phyloP scores from a whole-genome alignment of 495 filamentous ascomycete genomes.

The Achaetomiella virescens region DNA sequence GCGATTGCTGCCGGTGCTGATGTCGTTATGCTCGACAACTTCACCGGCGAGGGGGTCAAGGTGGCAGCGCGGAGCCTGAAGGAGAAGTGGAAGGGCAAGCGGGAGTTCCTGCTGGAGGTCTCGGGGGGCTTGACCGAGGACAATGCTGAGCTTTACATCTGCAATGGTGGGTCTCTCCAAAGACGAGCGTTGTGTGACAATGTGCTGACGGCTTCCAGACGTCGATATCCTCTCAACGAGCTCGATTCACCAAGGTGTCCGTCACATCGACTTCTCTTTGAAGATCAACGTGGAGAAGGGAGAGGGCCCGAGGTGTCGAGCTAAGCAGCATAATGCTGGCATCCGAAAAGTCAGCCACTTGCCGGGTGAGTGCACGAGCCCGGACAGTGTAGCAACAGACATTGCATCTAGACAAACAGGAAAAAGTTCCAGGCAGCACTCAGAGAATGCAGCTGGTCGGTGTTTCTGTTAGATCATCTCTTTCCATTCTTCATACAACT shows the following conservation, averaged over 20 bases:
- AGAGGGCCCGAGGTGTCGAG: slow-evolving; percentile 23
- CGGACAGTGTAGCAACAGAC: neutral
- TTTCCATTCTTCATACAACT: no score
- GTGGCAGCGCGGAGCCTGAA: slow-evolving; percentile 65
- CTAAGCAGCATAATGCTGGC: slow-evolving; percentile 11
- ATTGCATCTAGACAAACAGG: neutral
- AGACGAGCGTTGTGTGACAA: neutral
- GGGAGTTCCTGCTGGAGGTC: slow-evolving; percentile 75
- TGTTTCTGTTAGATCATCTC: no score
- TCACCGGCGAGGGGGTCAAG: slow-evolving; percentile 67
- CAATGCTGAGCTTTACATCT: slow-evolving; percentile 76
- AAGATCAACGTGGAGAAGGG: slow-evolving; percentile 57
- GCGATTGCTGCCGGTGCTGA: slow-evolving; percentile 88
- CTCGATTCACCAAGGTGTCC: slow-evolving; percentile 90
- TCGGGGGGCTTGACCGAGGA: slow-evolving; percentile 83
- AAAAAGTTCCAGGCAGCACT: no score
- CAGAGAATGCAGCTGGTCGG: no score
- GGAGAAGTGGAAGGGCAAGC: slow-evolving; percentile 63
- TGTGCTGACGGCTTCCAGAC: slow-evolving; percentile 41
- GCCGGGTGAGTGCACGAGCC: neutral
- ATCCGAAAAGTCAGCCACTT: no score
- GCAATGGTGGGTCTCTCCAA: slow-evolving; percentile 48
- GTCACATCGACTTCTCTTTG: slow-evolving; percentile 90
- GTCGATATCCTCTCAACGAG: slow-evolving; percentile 94
- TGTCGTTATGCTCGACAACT: slow-evolving; percentile 97